Conservation (phyloP, 306 rosid species). For the Calophaca sinica region DNA sequence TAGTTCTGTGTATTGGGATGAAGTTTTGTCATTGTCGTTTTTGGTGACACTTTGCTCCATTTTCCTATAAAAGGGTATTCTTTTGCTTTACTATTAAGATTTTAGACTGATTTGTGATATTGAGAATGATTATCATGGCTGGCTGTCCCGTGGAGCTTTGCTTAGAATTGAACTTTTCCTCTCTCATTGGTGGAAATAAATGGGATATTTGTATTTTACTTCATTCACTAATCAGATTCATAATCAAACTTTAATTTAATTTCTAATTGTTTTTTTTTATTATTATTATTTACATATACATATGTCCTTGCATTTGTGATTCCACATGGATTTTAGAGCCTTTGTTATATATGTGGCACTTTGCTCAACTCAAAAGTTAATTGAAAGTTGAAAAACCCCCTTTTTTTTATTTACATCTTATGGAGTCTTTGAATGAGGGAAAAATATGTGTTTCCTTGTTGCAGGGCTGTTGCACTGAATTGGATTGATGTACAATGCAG, state of each 20-base stretch:
- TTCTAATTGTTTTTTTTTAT: neutral
- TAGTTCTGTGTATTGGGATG: neutral
- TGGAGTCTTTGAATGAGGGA: constrained; percentile 33
- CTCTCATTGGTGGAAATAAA: constrained; percentile 18
- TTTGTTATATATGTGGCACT: constrained; percentile 30
- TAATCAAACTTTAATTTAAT: neutral
- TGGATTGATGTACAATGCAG: constrained; percentile 87
- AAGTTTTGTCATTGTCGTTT: constrained; percentile 49
- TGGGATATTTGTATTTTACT: constrained; percentile 32
- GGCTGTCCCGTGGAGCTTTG: constrained; percentile 33
- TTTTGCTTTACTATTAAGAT: constrained; percentile 60
- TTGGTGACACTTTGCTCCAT: constrained; percentile 49
- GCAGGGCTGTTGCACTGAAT: constrained; percentile 53
- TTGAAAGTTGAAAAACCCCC: neutral
- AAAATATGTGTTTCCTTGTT: constrained; percentile 41
- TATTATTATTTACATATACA: neutral
- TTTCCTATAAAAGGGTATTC: constrained; percentile 39
- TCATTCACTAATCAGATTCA: constrained; percentile 26
- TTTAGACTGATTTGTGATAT: neutral
- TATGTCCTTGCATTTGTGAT: constrained; percentile 24
- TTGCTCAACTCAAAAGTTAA: constrained; percentile 45
- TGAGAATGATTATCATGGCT: too few relatives aligned
- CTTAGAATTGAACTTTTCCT: constrained; percentile 46
- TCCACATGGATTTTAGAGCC: constrained; percentile 39
- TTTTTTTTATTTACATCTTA: constrained; percentile 2